Evolutionary conservation across 495 filamentous ascomycete genomes (phyloP), one percentile per base, ranked within the genome.

Genomic region (Thermothielavioides terrestris): DNA sequence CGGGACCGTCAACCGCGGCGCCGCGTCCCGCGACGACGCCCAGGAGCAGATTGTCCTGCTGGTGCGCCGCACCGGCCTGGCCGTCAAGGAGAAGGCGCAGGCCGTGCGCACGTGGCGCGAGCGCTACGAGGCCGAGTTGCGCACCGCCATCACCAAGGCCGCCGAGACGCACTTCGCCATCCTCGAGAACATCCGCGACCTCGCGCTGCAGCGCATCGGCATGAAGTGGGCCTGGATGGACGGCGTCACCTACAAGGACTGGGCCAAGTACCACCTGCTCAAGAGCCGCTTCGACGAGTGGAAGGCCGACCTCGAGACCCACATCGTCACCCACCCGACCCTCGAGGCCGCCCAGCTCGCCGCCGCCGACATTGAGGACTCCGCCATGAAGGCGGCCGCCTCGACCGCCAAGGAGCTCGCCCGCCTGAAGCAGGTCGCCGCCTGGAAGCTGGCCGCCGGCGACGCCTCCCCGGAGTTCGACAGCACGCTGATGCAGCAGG

Each of bases 191-290:
- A 89, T 95, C 48, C 79, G 87, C 18, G 89, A 96, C 54, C 74
- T 95, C 7, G 89, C 89, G 2, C 74, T 99, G 7, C 89, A 95
- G 60, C 91, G 95, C 60, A 87, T 99, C 46, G 94, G 94, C 34
- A 90, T 94, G 79, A 87, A 92, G 50, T 99, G 94, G 90, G 89
- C 90, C 1, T 94, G 87, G 84, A 94, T 88, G 77, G 91, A 96
- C 44, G 85, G 85, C 31, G 80, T 99, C 51, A 90, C 89, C 6
- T 95, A 97, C 73, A 90, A 92, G 58, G 89, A 96, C 62, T 99
- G 94, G 94, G 78, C 79, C 23, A 86, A 86, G 58, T 97, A 95
- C 61, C 85, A 95, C 59, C 74, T 83, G 22, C 72, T 97, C 49
- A 94, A 87, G 69, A 78, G 78, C 36, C 81, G 86, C 23, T 85